Conservation (phyloP, 2,329 filamentous ascomycete genomes). For the Chrysosporium queenslandicum region DNA sequence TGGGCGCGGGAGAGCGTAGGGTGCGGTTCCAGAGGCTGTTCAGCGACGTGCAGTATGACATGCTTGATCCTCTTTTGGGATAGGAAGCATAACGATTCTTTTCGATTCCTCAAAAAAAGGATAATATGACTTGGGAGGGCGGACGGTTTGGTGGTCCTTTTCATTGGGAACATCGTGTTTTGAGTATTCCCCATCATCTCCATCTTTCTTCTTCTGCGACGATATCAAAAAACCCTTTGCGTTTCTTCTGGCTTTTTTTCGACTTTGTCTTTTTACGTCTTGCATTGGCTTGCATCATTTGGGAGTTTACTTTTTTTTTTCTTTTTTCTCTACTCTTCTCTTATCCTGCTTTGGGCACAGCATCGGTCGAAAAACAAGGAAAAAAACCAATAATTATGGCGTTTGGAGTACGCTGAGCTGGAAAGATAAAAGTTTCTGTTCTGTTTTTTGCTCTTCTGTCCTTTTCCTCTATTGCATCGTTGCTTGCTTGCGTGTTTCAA, state of each 20-base stretch:
- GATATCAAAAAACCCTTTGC: neutral
- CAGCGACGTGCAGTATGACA: slow-evolving; percentile 9
- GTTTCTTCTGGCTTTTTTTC: neutral
- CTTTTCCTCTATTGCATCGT: neutral
- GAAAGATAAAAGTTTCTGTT: neutral
- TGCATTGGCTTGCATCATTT: slow-evolving; percentile 3
- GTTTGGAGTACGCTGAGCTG: slow-evolving; percentile 2
- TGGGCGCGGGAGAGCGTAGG: slow-evolving; percentile 28
- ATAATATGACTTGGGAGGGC: neutral
- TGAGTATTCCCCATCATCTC: too few relatives aligned
- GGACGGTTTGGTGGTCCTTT: slow-evolving; percentile 8
- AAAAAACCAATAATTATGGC: neutral
- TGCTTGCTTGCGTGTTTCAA: too few relatives aligned
- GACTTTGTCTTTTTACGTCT: slow-evolving; percentile 1
- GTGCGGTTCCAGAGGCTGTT: slow-evolving; percentile 30
- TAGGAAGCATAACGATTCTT: neutral
- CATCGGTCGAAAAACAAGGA: too few relatives aligned
- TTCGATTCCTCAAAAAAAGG: neutral
- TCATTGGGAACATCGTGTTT: slow-evolving; percentile 7
- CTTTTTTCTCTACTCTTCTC: neutral
- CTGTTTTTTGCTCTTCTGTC: neutral
- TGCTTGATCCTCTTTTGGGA: slow-evolving; percentile 12
- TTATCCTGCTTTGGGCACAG: slow-evolving; percentile 2
- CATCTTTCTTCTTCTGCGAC: too few relatives aligned
- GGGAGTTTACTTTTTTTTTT: slow-evolving; percentile 5